A percentile compares a stretch with the other conserved stretches of the same genome.
These are phyloP conservation scores for Xylaria hypoxylon DNA, from an alignment of 2,329 filamentous ascomycete species.

Conservation along the genomic window DNA sequence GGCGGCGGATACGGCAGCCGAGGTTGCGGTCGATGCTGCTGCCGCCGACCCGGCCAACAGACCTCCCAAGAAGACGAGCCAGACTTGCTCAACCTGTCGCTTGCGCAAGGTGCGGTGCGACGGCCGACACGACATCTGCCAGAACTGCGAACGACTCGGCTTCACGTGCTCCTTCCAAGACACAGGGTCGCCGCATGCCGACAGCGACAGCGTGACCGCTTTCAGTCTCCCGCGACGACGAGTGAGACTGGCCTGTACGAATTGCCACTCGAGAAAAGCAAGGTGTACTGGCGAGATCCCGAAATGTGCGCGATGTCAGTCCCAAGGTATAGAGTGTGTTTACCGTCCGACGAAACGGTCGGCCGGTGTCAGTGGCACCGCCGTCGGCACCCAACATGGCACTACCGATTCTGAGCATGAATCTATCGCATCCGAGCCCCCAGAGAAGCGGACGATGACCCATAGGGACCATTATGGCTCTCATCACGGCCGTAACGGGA, in stretches of 20 bases:
- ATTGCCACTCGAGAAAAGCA: conserved; percentile 69
- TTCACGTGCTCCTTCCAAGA: conserved; percentile 70
- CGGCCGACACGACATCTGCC: conserved; percentile 64
- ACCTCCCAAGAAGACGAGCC: conserved; percentile 50
- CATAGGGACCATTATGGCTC: conserved; percentile 50
- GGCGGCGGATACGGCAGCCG: conserved; percentile 51
- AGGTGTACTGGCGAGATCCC: conserved; percentile 69
- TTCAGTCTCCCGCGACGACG: conserved; percentile 64
- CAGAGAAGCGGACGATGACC: conserved; percentile 50
- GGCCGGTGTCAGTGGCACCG: conserved; percentile 43
- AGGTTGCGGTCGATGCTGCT: conserved; percentile 51
- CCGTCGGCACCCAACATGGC: conserved; percentile 42
- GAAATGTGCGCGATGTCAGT: conserved; percentile 64
- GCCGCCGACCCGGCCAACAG: conserved; percentile 51
- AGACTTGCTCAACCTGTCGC: conserved; percentile 66
- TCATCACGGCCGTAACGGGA: conserved; percentile 48
- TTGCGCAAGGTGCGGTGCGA: conserved; percentile 70
- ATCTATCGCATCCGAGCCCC: conserved; percentile 51
- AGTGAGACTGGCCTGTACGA: conserved; percentile 67
- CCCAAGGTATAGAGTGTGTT: conserved; percentile 66
- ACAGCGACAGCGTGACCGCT: conserved; percentile 53
- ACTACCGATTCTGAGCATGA: conserved; percentile 51
- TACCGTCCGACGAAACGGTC: conserved; percentile 58
- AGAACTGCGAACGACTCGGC: conserved; percentile 69
- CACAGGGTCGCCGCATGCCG: conserved; percentile 51